Percentiles rank a stretch among this genome's conserved stretches.
Evolutionary conservation across 371 early-diverging fungal genomes (phyloP).

Genomic region (Lichtheimia corymbifera): DNA sequence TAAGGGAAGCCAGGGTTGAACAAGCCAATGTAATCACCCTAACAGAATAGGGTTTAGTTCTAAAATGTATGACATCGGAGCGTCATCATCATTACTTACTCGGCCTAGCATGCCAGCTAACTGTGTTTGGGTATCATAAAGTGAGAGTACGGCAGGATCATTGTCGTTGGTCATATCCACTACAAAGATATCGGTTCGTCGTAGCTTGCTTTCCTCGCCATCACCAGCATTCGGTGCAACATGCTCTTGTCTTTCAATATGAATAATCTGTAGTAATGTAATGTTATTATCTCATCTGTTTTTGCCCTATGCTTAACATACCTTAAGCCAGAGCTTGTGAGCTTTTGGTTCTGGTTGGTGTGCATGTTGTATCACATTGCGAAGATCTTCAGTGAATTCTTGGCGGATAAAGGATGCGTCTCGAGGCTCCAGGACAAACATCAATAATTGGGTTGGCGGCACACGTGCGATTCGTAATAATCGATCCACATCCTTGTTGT

Average conservation of each 20-base stretch:
- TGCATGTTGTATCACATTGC: conserved; percentile 1
- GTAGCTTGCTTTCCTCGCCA: conserved; percentile 13
- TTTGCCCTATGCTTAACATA: neutral
- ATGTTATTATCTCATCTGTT: too few species aligned
- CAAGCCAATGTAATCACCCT: conserved; percentile 44
- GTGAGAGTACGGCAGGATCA: conserved; percentile 27
- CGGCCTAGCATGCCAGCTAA: conserved; percentile 26
- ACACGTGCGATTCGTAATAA: conserved; percentile 23
- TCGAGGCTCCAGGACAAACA: conserved; percentile 27
- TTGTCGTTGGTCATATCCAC: conserved; percentile 35
- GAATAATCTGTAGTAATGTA: conserved; percentile 20
- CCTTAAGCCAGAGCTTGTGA: conserved; percentile 39
- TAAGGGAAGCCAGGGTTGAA: conserved; percentile 22
- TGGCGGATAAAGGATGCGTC: conserved; percentile 29
- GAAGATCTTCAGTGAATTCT: conserved; percentile 25
- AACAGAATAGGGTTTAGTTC: neutral
- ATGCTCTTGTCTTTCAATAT: conserved; percentile 32
- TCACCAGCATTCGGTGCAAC: conserved; percentile 4
- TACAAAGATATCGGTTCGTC: conserved; percentile 29
- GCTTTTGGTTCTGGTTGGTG: neutral
- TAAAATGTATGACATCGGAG: neutral
- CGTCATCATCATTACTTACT: conserved; percentile 10
- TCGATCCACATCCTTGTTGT: conserved; percentile 11
- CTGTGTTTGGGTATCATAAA: conserved; percentile 34
- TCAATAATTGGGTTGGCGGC: conserved; percentile 32